Evolutionary conservation across 345 rosid genomes (phyloP), one percentile per base, ranked within the genome.

Genomic region (Aquilaria sinensis): DNA sequence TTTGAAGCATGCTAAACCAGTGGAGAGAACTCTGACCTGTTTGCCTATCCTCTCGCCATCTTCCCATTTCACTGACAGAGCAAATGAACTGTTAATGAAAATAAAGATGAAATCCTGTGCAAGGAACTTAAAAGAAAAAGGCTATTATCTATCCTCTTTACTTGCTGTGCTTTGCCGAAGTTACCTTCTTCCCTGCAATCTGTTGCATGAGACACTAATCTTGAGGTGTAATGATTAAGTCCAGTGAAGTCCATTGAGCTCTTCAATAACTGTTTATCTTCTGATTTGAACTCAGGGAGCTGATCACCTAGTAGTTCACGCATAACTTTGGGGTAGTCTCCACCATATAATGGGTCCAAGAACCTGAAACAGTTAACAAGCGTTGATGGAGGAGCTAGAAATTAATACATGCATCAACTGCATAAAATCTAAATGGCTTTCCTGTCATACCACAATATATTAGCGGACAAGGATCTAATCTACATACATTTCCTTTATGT

Each of bases 241-340:
- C 98, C 96, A 61, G 89, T 67, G 71, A 89, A 89, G 71, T 89
- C 96, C 72, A 83, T 67, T 3, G 89, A 68, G 73, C 72, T 80
- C 51, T 74, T 64, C 53, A 87, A 79, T 76, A 89, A 64, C 57
- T 75, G 75, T 51, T 75, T 72, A 46, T 89, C 98, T 80, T 89
- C 93, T 45, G 79, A 68, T 1, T 85, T 75, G 75, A 92, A 92
- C 57, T 64, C 62, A 31, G 98, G 98, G 48, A 92, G 98, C 67
- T 12, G 74, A 47, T 79, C 80, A 59, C 96, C 90, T 51, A 92
- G 65, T 64, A 50, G 66, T 70, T 80, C 76, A 33, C 73, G 87
- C 98, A 87, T 87, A 64, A 74, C 75, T 65, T 75, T 80, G 9
- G 98, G 98, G 73, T 89, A 92, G 59, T 92, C 88, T 68, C 97